A percentile compares a stretch with the other conserved stretches of the same genome.
Conservation (phyloP, 345 rosid genomes). For the Eucalyptus cladocalyx region DNA sequence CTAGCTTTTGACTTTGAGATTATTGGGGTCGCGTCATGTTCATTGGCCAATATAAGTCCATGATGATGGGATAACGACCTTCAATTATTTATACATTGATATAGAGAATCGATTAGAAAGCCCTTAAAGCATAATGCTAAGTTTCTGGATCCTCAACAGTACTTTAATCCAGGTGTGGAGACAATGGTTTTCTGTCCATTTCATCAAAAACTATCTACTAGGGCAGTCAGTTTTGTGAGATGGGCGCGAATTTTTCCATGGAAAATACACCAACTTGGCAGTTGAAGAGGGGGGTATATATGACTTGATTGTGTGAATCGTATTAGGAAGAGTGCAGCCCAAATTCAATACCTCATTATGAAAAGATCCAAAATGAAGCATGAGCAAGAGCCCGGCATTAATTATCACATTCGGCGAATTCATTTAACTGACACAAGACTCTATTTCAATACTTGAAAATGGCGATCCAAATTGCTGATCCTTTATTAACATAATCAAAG, state of each 20-base stretch:
- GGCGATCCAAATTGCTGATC: neutral
- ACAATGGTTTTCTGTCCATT: neutral
- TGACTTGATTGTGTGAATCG: neutral
- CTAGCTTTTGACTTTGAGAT: neutral
- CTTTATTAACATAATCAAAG: neutral
- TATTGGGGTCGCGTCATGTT: neutral
- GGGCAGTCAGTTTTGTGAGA: neutral
- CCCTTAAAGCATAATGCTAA: neutral
- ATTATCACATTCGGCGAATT: neutral
- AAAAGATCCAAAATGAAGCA: neutral
- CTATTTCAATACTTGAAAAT: neutral
- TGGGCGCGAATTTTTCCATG: neutral
- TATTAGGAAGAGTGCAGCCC: neutral
- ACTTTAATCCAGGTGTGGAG: neutral
- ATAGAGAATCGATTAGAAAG: neutral
- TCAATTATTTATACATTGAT: neutral
- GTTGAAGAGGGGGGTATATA: neutral
- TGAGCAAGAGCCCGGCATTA: neutral
- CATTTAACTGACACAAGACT: neutral
- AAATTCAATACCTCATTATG: neutral
- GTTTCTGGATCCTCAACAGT: neutral
- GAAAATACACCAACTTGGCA: neutral
- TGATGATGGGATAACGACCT: neutral
- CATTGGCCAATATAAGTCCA: neutral
- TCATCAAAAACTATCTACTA: neutral